Base-by-base conservation (phyloP, 805 yeast genomes). In the Nakazawaea molendinolei region DNA sequence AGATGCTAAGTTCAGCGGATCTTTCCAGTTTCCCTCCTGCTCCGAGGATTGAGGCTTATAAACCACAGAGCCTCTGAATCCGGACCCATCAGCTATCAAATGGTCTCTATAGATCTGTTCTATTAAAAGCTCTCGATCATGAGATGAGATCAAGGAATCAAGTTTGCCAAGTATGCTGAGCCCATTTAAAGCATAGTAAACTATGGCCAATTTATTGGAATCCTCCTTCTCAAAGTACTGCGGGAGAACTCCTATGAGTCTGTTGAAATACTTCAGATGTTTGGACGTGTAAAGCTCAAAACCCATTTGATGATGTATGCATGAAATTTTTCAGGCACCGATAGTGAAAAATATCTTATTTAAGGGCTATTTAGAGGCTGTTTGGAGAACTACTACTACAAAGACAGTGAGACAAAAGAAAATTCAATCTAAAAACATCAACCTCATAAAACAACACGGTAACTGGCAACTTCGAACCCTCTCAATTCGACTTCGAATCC, bases 381-480 rank as follows among this genome's bases (percentile, higher is more conserved):
- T n/a, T n/a, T n/a, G n/a, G n/a, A n/a, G n/a, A n/a, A n/a, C n/a
- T n/a, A n/a, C n/a, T n/a, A n/a, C n/a, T n/a, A n/a, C n/a, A n/a
- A n/a, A n/a, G n/a, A n/a, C n/a, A n/a, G n/a, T n/a, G n/a, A n/a
- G n/a, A n/a, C n/a, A n/a, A n/a, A n/a, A n/a, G n/a, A n/a, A n/a
- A n/a, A n/a, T n/a, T n/a, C n/a, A n/a, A n/a, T n/a, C n/a, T n/a
- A n/a, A n/a, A n/a, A n/a, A n/a, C n/a, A n/a, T n/a, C n/a, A n/a
- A n/a, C n/a, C n/a, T n/a, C n/a, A n/a, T n/a, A n/a, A 55, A 34
- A 68, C 59, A 18, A 80, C 61, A 44, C 76, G 67, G 48, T 56
- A 73, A 4, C 85, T 72, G 8, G 81, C 83, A 43, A 89, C 73
- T 53, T 87, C 96, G 56, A 89, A 89, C 3, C 89, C 83, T 44